Evolutionary conservation across 768 basidiomycete genomes (phyloP).

Genomic region (Dioszegia crocea): DNA sequence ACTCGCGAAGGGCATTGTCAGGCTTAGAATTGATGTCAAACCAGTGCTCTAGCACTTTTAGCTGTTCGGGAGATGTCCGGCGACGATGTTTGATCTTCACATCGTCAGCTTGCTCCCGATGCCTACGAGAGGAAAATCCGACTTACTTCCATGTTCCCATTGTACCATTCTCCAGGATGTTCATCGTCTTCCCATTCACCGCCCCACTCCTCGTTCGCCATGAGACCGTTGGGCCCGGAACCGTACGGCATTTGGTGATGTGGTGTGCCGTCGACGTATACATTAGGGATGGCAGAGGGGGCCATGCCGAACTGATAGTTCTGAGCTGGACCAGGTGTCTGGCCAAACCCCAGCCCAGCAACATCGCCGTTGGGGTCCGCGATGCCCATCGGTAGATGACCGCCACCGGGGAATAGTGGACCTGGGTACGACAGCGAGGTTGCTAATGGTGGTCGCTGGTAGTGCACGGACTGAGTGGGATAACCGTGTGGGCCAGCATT

Average conservation of each 20-base stretch:
- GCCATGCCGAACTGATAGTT: slow-evolving; percentile 5
- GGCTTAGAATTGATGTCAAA: slow-evolving; percentile 90
- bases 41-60: slow-evolving; percentile 79
- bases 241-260: not conserved
- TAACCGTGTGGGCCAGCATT: not conserved
- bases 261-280: not conserved
- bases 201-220: slow-evolving; percentile 1
- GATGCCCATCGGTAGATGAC: not conserved
- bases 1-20: slow-evolving; percentile 66
- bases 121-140: not conserved
- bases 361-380: not conserved
- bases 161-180: slow-evolving; percentile 7
- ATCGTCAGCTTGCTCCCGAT: not conserved
- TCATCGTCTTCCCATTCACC: slow-evolving; percentile 8
- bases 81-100: slow-evolving; percentile 85
- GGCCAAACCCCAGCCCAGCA: not conserved
- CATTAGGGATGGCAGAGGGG: not conserved
- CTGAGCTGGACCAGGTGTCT: not conserved
- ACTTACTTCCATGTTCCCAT: slow-evolving; percentile 4
- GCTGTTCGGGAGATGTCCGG: slow-evolving; percentile 79
- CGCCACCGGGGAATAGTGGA: not conserved
- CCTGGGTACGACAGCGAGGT: not conserved
- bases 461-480: not conserved
- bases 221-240: not conserved
- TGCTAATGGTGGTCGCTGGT: not conserved